Conservation (phyloP, 345 rosid species). For the Durio zibethinus region DNA sequence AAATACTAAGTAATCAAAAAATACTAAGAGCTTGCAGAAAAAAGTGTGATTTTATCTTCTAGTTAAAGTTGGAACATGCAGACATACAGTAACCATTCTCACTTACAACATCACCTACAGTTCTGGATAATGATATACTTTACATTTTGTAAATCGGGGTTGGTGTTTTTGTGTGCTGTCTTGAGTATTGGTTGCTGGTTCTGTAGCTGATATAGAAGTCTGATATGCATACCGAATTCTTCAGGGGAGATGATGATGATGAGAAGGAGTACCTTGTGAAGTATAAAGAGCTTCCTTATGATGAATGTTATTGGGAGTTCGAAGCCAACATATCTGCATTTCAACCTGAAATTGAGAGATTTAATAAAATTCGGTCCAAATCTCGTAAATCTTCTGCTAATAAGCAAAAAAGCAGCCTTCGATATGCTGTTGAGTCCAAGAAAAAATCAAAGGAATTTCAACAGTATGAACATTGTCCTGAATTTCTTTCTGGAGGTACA, state of each 20-base stretch:
- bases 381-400: slow-evolving; percentile 40
- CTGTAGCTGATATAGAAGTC: background rate
- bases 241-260: slow-evolving; percentile 74
- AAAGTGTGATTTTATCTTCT: background rate
- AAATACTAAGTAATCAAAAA: background rate
- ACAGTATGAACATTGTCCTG: slow-evolving; percentile 80
- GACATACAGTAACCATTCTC: background rate
- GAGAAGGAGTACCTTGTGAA: slow-evolving; percentile 88
- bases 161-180: background rate
- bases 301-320: slow-evolving; percentile 98
- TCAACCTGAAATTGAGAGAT: slow-evolving; percentile 85
- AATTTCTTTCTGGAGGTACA: slow-evolving; percentile 88
- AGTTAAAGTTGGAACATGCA: background rate
- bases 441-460: slow-evolving; percentile 78
- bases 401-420: slow-evolving; percentile 47
- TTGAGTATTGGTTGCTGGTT: slow-evolving; percentile 7
- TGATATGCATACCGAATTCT: slow-evolving; percentile 29
- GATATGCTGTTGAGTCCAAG: slow-evolving; percentile 46
- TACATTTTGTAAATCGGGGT: background rate
- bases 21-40: background rate
- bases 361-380: slow-evolving; percentile 61
- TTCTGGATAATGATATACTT: background rate
- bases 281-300: slow-evolving; percentile 92
- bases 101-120: background rate
- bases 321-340: slow-evolving; percentile 88